Evolutionary conservation across 2,329 filamentous ascomycete genomes (phyloP).

Genomic region (Clonostachys rhizophaga): DNA sequence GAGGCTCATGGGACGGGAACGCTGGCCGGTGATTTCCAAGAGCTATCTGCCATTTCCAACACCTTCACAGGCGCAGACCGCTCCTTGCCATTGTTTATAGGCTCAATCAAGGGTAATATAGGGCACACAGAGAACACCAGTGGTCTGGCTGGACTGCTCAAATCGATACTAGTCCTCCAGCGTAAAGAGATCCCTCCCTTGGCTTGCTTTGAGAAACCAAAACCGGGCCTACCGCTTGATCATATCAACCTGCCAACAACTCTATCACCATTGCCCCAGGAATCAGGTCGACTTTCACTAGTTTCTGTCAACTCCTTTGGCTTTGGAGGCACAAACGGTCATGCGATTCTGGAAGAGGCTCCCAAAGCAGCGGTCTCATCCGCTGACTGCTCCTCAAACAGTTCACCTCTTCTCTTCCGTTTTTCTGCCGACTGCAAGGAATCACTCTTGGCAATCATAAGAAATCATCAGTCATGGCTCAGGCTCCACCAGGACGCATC

Average conservation of each 20-base stretch:
- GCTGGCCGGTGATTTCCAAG: conserved; percentile 34
- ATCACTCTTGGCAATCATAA: no score
- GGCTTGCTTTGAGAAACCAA: conserved; percentile 3
- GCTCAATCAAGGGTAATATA: conserved; percentile 42
- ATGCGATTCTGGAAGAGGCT: conserved; percentile 17
- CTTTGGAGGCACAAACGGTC: conserved; percentile 9
- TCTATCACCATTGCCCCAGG: no score
- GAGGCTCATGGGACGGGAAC: conserved; percentile 36
- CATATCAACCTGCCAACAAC: no score
- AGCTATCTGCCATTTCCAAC: conserved; percentile 34
- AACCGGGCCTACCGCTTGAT: conserved; percentile 15
- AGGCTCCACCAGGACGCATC: no score
- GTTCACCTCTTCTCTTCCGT: no score
- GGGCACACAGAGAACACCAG: conserved; percentile 15
- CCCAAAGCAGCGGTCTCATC: no score
- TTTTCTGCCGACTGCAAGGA: no score
- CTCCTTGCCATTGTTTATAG: conserved; percentile 23
- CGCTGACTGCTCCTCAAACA: no score
- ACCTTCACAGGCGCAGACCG: not conserved
- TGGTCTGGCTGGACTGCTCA: conserved; percentile 4
- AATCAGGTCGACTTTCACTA: no score
- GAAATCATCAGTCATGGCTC: no score
- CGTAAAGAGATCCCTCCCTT: conserved; percentile 7
- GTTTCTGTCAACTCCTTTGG: conserved; percentile 11
- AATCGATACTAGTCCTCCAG: conserved; percentile 12